Base-by-base conservation (phyloP, 352 stramenopile species). In the Phytophthora citricola region DNA sequence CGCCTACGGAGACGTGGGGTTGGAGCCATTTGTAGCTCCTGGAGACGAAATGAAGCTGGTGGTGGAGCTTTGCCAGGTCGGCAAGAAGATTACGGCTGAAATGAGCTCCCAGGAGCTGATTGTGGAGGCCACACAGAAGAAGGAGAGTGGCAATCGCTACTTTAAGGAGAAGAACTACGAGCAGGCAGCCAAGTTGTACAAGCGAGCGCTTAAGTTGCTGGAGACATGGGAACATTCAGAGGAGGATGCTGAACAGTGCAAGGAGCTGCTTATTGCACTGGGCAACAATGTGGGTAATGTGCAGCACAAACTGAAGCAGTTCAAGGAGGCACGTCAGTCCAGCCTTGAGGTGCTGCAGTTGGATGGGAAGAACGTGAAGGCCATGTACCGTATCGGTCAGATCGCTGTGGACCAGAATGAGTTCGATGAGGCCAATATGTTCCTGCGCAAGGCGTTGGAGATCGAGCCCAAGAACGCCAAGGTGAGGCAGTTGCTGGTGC, bases 231-330 rank as follows among this genome's bases (percentile, higher is more conserved):
- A 94, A 45, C 80, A 81, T 54, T 76, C 66, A 17, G 80, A 89
- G 0, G 75, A 85, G 38, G 75, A 83, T 47, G 59, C 66, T n/a
- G 40, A 52, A 17, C 63, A 79, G 61, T 94, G 87, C 73, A 92
- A 92, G 53, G 77, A 87, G 44, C 72, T 94, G 63, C 74, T 94
- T 12, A 70, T 93, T 27, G 84, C 84, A 22, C 62, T 94, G 11
- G 87, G 84, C 29, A 94, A 94, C 71, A 94, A 94, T 57, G 84
- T 94, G 14, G 87, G 71, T 43, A 94, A 94, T 46, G 87, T 94
- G 46, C 87, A 94, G 68, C 80, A 88, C 63, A 86, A 87, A 34
- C 65, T 93, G 10, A 71, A 82, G 61, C 81, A 94, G 71, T 80
- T 69, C 63, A 92, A 89, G 61, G 87, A 93, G 58, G 84, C 87